Evolutionary conservation across 1,284 basidiomycete species (phyloP), one percentile per base, ranked within the genome.

Genomic region (Trichosporon sp.): DNA sequence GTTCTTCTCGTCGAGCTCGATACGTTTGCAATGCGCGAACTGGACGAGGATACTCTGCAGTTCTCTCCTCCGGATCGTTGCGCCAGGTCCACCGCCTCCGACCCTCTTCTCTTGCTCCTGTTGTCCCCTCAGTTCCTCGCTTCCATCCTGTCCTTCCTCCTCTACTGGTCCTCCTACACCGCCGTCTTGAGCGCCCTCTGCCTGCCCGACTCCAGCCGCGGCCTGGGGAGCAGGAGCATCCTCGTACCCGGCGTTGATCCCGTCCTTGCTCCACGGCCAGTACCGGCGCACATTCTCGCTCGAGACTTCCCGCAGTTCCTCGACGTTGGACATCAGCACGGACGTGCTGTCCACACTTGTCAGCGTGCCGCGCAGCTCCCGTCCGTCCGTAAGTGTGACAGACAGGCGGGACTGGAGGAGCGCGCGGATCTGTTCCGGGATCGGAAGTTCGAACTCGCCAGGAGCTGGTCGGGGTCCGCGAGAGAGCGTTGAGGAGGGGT

Each of bases 361-460:
- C 5, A 74, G 73, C 16, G 66, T 26, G 61, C 73, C 73, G 4
- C 14, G 10, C 12, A 74, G 65, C 0, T 67, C 4, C 19, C 73
- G 69, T 0, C 71, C 73, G 71, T 74, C 73, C 4, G n/a, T 8
- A 16, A 74, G 69, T 6, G 40, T 59, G 5, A 74, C 63, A 12
- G 12, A 5, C 0, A 74, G 66, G 10, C 48, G 65, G 35, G 73
- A 68, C 68, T 72, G 71, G 21, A 74, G 73, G 43, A 74, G 73
- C 6, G 73, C 69, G 19, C 40, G 61, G 40, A 74, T 71, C 14
- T 63, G 70, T 40, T 51, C 21, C 63, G 54, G 66, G n/a, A 63
- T 35, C 31, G 59, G 31, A 14, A 63, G 59, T 1, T 3, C 32
- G 31, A 7, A 40, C 21, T 19, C 10, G 38, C 38, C 64, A 3